Evolutionary conservation across 495 filamentous ascomycete species (phyloP).

Genomic region (Penicillium canescens): DNA sequence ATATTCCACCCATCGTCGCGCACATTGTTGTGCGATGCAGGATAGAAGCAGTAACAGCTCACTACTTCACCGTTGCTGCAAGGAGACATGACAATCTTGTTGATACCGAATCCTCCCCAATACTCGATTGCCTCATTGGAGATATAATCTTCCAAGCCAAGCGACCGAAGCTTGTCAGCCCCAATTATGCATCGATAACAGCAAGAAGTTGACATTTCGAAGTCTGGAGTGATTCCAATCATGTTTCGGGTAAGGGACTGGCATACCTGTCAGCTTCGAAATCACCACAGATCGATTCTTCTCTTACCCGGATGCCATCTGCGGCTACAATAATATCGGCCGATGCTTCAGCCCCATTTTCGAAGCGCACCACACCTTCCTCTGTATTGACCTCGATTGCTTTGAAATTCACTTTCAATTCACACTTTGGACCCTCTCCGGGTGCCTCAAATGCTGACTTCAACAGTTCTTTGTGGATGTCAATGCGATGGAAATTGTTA

Average conservation of each 20-base stretch:
- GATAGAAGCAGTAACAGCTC: constrained; percentile 31
- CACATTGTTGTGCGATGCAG: constrained; percentile 18
- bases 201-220: constrained; percentile 28
- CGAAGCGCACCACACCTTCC: constrained; percentile 20
- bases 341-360: constrained; percentile 16
- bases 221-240: constrained; percentile 27
- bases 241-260: constrained; percentile 16
- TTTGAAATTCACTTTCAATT: constrained; percentile 28
- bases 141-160: constrained; percentile 26
- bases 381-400: constrained; percentile 18
- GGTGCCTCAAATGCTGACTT: constrained; percentile 24
- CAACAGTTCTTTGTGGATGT: constrained; percentile 30
- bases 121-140: constrained; percentile 33
- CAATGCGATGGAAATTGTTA: constrained; percentile 34
- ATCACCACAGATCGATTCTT: background rate
- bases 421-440: constrained; percentile 19
- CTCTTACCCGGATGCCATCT: constrained; percentile 29
- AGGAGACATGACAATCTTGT: constrained; percentile 34
- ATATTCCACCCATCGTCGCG: constrained; percentile 33
- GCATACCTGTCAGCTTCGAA: background rate
- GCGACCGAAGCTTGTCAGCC: constrained; percentile 25
- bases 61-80: constrained; percentile 31
- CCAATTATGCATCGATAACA: constrained; percentile 32
- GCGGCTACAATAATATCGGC: constrained; percentile 30
- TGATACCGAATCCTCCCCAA: constrained; percentile 33